These are phyloP conservation scores for Termitomyces sp. DNA, from an alignment of 768 basidiomycete species.

Conservation along the genomic window DNA sequence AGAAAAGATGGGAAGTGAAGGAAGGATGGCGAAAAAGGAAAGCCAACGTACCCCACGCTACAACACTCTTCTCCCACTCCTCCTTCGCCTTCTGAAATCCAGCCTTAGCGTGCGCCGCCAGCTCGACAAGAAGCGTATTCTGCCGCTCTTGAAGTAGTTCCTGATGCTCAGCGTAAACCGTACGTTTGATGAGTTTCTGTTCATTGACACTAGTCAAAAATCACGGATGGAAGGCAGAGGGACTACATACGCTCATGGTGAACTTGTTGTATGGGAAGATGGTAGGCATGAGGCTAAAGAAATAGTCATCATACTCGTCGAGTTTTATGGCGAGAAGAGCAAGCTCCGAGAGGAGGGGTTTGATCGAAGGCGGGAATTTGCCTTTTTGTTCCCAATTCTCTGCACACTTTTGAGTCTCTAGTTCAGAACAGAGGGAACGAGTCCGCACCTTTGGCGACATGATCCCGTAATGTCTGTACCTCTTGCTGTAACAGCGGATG, in stretches of 20 bases:
- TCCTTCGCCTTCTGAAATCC: constrained; percentile 68
- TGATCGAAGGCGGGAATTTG: constrained; percentile 84
- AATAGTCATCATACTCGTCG: constrained; percentile 90
- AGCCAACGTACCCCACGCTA: constrained; percentile 54
- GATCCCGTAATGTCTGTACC: constrained; percentile 55
- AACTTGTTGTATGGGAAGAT: constrained; percentile 95
- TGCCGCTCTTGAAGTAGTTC: constrained; percentile 64
- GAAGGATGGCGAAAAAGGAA: neutral
- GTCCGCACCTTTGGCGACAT: constrained; percentile 55
- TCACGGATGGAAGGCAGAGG: neutral
- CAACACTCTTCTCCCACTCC: constrained; percentile 71
- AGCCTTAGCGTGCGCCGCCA: constrained; percentile 56
- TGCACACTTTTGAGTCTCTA: constrained; percentile 19
- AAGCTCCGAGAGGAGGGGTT: constrained; percentile 65
- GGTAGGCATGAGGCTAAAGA: constrained; percentile 84
- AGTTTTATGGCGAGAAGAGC: constrained; percentile 76
- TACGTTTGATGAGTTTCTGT: constrained; percentile 91
- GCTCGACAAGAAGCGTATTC: constrained; percentile 60
- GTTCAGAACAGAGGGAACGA: neutral
- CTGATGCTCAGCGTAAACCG: constrained; percentile 75
- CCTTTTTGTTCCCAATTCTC: constrained; percentile 80
- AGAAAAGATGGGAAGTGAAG: neutral
- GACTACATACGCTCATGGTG: constrained; percentile 72
- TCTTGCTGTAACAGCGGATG: constrained; percentile 63
- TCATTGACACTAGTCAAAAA: neutral